phyloP scores from a whole-genome alignment of 2,329 filamentous ascomycete species.

The Exophiala alcalophila region DNA sequence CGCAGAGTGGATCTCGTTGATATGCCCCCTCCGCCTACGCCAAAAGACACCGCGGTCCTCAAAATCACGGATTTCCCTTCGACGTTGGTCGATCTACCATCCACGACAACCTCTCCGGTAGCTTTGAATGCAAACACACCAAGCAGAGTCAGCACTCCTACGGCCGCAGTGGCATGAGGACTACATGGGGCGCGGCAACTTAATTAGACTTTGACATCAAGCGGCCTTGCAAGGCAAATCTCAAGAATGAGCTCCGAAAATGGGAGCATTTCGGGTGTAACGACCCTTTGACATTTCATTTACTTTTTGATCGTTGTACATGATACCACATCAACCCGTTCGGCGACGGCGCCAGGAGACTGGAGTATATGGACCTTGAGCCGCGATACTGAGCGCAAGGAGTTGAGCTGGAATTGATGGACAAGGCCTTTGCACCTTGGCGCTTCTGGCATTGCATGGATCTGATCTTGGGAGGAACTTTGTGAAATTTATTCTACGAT shows the following conservation, averaged over 20 bases:
- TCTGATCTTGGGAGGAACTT: neutral
- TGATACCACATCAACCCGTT: conserved; percentile 25
- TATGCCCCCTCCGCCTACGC: conserved; percentile 22
- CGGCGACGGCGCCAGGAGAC: conserved; percentile 23
- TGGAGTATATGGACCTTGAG: conserved; percentile 22
- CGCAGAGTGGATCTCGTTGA: conserved; percentile 58
- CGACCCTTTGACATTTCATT: conserved; percentile 15
- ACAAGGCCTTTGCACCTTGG: neutral
- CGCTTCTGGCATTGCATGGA: conserved; percentile 9
- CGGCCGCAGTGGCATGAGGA: conserved; percentile 13
- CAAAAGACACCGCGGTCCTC: conserved; percentile 15
- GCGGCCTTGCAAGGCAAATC: too few species aligned
- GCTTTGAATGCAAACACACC: conserved; percentile 9
- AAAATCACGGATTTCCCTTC: conserved; percentile 19
- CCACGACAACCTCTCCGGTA: conserved; percentile 6
- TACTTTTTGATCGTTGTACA: conserved; percentile 27
- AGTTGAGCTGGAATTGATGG: conserved; percentile 6
- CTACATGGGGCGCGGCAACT: neutral
- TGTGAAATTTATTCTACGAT: conserved; percentile 5
- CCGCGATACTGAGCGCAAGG: conserved; percentile 10
- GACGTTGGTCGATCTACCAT: conserved; percentile 15
- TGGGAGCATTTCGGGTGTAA: conserved; percentile 10
- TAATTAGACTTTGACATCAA: too few species aligned
- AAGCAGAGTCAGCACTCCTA: conserved; percentile 9
- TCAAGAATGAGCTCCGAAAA: neutral